A percentile compares a stretch with the other conserved stretches of the same genome.
phyloP scores from a whole-genome alignment of 768 basidiomycete species.

The Ramaria sp. region DNA sequence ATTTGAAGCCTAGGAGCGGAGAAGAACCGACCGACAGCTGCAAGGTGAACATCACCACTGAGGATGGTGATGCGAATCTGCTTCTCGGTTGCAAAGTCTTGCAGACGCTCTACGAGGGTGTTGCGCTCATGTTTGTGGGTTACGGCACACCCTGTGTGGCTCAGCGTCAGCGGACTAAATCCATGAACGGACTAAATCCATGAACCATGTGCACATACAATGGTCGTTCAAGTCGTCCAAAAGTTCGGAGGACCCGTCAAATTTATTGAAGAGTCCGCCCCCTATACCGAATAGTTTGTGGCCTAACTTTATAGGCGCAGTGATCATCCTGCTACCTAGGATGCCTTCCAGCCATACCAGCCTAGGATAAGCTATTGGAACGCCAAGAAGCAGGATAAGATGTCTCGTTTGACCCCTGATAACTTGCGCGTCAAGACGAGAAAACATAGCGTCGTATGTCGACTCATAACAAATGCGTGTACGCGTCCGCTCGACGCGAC shows the following conservation, averaged over 20 bases:
- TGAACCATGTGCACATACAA: conserved; percentile 5
- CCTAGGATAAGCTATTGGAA: conserved; percentile 13
- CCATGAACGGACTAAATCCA: not conserved
- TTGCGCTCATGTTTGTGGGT: conserved; percentile 31
- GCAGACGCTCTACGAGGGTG: conserved; percentile 25
- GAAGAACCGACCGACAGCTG: conserved; percentile 19
- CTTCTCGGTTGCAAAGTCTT: conserved; percentile 25
- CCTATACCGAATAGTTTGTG: conserved; percentile 11
- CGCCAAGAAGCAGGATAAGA: conserved; percentile 10
- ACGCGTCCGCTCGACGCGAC: conserved; percentile 11
- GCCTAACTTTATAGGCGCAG: conserved; percentile 1
- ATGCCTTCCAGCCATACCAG: conserved; percentile 5
- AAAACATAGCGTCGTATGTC: conserved; percentile 12
- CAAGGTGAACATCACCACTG: conserved; percentile 31
- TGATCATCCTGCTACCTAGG: conserved; percentile 3
- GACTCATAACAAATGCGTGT: conserved; percentile 9
- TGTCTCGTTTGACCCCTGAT: conserved; percentile 8
- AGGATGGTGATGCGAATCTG: conserved; percentile 29
- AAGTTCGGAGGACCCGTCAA: conserved; percentile 11
- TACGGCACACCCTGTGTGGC: conserved; percentile 8
- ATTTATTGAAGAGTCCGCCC: conserved; percentile 11
- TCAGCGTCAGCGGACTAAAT: not conserved
- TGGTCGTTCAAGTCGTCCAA: conserved; percentile 12
- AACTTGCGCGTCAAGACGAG: conserved; percentile 5
- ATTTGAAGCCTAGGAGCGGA: conserved; percentile 10